A percentile compares a stretch with the other conserved stretches of the same genome.
Conservation (phyloP, 345 rosid genomes). For the Nasturtium officinale region DNA sequence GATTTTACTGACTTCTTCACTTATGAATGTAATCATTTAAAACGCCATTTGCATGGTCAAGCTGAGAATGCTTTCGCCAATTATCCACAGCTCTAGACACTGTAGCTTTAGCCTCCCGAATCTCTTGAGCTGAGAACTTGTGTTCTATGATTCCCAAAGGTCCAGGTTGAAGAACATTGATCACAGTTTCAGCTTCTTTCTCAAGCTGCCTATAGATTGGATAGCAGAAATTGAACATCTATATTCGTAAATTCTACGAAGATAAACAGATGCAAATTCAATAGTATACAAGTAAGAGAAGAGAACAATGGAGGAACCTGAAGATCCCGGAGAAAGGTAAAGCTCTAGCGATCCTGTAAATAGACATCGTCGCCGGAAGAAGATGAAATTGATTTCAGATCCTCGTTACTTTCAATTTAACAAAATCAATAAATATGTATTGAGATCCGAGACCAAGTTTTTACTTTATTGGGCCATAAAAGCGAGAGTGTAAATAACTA, state of each 20-base stretch:
- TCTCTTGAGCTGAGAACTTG: constrained; percentile 76
- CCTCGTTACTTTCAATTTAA: not conserved
- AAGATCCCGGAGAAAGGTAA: constrained; percentile 66
- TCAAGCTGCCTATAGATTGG: constrained; percentile 62
- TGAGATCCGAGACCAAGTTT: not conserved
- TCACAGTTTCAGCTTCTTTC: constrained; percentile 81
- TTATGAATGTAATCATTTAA: constrained; percentile 57
- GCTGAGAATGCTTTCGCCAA: constrained; percentile 61
- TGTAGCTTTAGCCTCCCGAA: constrained; percentile 60
- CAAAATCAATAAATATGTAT: not conserved
- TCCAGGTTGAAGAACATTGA: constrained; percentile 83
- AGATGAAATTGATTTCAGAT: not conserved
- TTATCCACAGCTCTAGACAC: constrained; percentile 65
- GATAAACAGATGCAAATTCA: not conserved
- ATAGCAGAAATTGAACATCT: not conserved
- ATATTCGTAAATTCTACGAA: not conserved
- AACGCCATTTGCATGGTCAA: constrained; percentile 53
- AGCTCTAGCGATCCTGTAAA: constrained; percentile 51
- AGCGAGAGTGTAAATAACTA: not conserved
- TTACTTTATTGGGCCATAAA: not conserved
- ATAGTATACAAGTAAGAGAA: not conserved
- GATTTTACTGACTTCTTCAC: constrained; percentile 37
- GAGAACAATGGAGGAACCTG: constrained; percentile 45
- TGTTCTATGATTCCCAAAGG: constrained; percentile 85
- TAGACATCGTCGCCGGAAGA: constrained; percentile 32